Evolutionary conservation across 1,139 yeast species (phyloP), one percentile per base, ranked within the genome.

Genomic region (Hansenula sp.): DNA sequence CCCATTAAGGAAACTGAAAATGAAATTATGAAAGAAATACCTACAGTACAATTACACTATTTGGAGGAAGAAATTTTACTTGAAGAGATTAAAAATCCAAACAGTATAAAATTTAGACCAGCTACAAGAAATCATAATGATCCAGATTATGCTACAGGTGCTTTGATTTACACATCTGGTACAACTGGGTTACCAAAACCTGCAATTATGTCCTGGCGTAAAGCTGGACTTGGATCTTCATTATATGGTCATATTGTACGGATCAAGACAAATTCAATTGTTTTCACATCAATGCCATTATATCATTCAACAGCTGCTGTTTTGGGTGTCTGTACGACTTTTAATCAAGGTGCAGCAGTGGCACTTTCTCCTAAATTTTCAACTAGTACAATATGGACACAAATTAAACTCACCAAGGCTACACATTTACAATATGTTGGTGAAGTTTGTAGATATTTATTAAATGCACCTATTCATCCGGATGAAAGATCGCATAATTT

Each of bases 141-240:
- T 44, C 60, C 67, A 9, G 86, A 81, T 56, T 75, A 69, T 51
- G 77, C 78, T 43, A 75, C 92, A 11, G 81, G 87, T 28, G 74
- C 82, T 46, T 71, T 87, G 53, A 86, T 92, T 43, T 90, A 83
- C 60, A 92, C 98, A 2, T 85, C 95, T 0, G 98, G 98, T 34
- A 90, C 97, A 10, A 88, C 97, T 0, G 97, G 97, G 0, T 65
- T 89, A 48, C 97, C 98, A 13, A 92, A 92, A 62, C 87, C 97
- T 5, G 97, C 96, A 5, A 82, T 87, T 46, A 83, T 90, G 80
- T 82, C 95, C 4, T 89, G 97, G 96, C 73, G 88, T 53, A 90
- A 89, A 62, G 75, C 84, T 3, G 56, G 60, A 4, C 69, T 84
- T 68, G 95, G 96, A 0, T 69, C 88, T 1, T 64, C 73, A 9